phyloP scores from a whole-genome alignment of 2,329 filamentous ascomycete species.

The Sclerotinia minor region DNA sequence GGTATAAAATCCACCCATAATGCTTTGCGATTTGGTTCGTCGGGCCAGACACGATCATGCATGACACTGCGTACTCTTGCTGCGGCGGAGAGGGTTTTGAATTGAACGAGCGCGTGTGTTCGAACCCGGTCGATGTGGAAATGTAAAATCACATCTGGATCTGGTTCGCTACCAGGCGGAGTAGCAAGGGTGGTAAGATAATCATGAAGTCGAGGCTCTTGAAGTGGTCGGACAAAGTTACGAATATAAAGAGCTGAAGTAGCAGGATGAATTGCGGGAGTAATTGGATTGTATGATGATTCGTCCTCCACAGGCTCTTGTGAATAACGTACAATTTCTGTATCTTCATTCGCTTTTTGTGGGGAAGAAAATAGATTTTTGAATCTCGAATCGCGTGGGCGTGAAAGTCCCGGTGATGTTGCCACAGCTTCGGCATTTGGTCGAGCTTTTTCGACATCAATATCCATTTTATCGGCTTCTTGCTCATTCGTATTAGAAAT shows the following conservation, averaged over 20 bases:
- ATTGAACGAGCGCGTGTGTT: slow-evolving; percentile 81
- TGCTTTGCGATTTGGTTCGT: slow-evolving; percentile 79
- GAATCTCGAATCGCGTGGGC: slow-evolving; percentile 47
- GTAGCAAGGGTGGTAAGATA: slow-evolving; percentile 71
- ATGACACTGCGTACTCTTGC: slow-evolving; percentile 73
- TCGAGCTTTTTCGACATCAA: slow-evolving; percentile 20
- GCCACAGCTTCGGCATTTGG: slow-evolving; percentile 5
- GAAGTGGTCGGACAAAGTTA: slow-evolving; percentile 85
- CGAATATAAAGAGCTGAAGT: slow-evolving; percentile 84
- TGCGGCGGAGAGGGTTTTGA: slow-evolving; percentile 68
- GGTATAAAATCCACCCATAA: slow-evolving; percentile 92
- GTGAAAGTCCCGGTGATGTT: slow-evolving; percentile 25
- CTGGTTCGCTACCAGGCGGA: slow-evolving; percentile 51
- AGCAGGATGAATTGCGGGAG: slow-evolving; percentile 66
- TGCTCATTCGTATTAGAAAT: slow-evolving; percentile 1
- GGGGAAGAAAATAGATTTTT: slow-evolving; percentile 46
- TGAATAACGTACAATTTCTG: slow-evolving; percentile 27
- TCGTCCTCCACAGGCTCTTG: slow-evolving; percentile 25
- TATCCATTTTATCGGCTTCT: slow-evolving; percentile 17
- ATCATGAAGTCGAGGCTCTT: slow-evolving; percentile 62
- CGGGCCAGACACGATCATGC: slow-evolving; percentile 81
- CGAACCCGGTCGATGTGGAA: slow-evolving; percentile 84
- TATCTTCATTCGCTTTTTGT: slow-evolving; percentile 23
- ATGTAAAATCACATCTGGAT: slow-evolving; percentile 58
- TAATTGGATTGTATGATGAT: slow-evolving; percentile 42